Conservation (phyloP, 73 alveolate species). For the Symbiodinium natans region DNA sequence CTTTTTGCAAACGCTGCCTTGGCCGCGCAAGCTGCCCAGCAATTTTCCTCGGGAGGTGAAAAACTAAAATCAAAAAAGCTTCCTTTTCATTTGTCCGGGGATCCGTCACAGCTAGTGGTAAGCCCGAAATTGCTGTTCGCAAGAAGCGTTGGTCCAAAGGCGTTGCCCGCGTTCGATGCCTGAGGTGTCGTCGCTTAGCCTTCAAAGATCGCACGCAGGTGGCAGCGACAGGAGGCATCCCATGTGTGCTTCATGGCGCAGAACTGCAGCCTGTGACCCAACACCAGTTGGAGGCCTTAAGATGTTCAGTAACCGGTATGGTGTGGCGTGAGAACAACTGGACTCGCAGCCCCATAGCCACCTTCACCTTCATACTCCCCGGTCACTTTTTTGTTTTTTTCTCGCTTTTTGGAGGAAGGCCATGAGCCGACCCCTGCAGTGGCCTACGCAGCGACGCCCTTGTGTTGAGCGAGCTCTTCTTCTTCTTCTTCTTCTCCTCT, state of each 20-base stretch:
- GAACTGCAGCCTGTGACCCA: neutral
- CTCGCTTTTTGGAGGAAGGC: no score
- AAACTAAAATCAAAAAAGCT: neutral
- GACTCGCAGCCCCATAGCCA: conserved; percentile 2
- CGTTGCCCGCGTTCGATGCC: neutral
- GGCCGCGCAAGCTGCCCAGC: neutral
- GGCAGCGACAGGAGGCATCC: neutral
- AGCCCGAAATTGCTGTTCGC: neutral
- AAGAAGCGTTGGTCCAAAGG: neutral
- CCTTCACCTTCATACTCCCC: conserved; percentile 4
- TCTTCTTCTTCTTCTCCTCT: neutral
- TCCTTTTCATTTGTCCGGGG: neutral
- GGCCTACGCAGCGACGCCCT: neutral
- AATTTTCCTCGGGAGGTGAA: neutral
- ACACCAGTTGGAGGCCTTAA: neutral
- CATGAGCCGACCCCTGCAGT: no score
- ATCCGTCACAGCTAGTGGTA: neutral
- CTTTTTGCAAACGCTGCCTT: neutral
- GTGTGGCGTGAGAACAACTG: neutral
- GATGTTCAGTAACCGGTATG: neutral
- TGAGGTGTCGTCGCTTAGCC: neutral
- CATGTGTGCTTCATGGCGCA: neutral
- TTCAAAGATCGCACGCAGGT: neutral
- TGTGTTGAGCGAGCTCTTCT: neutral
- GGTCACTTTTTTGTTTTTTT: no score